Evolutionary conservation across 2,329 filamentous ascomycete genomes (phyloP).

Genomic region (Lecanoromycetidae sp.): DNA sequence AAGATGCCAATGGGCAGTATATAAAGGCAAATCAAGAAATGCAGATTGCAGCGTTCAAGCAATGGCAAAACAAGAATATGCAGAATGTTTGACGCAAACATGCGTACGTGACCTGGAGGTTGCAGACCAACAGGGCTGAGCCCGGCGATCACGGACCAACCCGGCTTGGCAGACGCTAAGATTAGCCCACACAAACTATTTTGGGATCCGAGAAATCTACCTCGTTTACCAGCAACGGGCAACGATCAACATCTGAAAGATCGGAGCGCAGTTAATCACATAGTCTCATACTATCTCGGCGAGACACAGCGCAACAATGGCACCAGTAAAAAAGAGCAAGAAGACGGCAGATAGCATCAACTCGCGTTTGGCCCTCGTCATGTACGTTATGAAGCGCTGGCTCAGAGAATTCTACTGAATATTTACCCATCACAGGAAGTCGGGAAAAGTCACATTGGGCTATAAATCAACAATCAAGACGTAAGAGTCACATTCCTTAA

Average conservation of each 20-base stretch:
- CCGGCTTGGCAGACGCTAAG: slow-evolving; percentile 7
- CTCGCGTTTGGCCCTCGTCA: slow-evolving; percentile 56
- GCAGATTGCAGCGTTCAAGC: too few species aligned
- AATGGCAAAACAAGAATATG: too few species aligned
- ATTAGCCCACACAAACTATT: slow-evolving; percentile 6
- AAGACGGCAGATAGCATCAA: slow-evolving; percentile 75
- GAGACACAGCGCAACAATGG: slow-evolving; percentile 44
- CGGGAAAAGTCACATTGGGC: slow-evolving; percentile 69
- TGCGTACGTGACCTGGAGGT: too few species aligned
- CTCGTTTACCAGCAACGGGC: not conserved
- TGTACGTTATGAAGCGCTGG: slow-evolving; percentile 25
- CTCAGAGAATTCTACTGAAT: not conserved
- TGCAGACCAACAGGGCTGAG: not conserved
- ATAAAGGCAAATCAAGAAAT: too few species aligned
- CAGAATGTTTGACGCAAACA: too few species aligned
- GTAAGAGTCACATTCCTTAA: too few species aligned
- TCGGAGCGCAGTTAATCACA: slow-evolving; percentile 18
- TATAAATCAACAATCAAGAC: slow-evolving; percentile 85
- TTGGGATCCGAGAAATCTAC: too few species aligned
- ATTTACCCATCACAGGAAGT: slow-evolving; percentile 31
- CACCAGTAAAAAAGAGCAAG: slow-evolving; percentile 52
- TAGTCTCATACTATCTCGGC: slow-evolving; percentile 10
- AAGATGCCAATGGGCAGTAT: too few species aligned
- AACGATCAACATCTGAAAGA: slow-evolving; percentile 2
- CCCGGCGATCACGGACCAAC: too few species aligned